Base-by-base conservation (phyloP, 805 yeast genomes). In the Candida jianshihensis region DNA sequence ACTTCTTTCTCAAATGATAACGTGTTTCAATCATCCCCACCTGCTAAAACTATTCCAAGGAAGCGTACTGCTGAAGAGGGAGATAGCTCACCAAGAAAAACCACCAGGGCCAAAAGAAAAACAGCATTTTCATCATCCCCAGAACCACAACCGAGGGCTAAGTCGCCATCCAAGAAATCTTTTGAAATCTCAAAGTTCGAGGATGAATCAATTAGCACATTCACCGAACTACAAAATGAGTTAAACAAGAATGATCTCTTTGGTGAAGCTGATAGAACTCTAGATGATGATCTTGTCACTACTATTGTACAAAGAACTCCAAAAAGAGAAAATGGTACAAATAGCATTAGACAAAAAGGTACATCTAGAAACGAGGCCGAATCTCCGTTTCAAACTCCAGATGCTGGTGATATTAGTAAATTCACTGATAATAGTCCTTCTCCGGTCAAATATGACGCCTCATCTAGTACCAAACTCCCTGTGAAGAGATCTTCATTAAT, bases 1-100 rank as follows among this genome's bases (percentile, higher is more conserved):
- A 44, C 49, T 1, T 51, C 58, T 9, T 60, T 64, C 41, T 48
- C 61, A 1, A 46, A 47, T 19, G 64, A 60, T 9, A 62, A 63
- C 40, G 56, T 61, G 4, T 64, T 63, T 44, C 70, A 64, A 40
- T 40, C 47, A 8, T 48, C 56, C 1, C 49, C 53, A 11, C 6
- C 39, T 4, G 41, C 37, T 14, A 49, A 47, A 26, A 13, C 31
- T 2, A 48, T 52, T n/a, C 58, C 58, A 25, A 43, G 41, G 24
- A 53, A 53, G 29, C 52, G 58, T 38, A 6, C 36, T 15, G 37
- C 44, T 13, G 53, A 48, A 19, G 28, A 38, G 4, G 17, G 36
- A 2, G 7, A 36, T 4, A 41, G 36, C 25, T 41, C 49, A 3
- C 41, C 47, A 30, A 40, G 28, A 33, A 39, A 37, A 22, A 22